Percentiles rank a stretch among this genome's conserved stretches.
Conservation (phyloP, 2,329 filamentous ascomycete genomes). For the Polytolypa hystricis region DNA sequence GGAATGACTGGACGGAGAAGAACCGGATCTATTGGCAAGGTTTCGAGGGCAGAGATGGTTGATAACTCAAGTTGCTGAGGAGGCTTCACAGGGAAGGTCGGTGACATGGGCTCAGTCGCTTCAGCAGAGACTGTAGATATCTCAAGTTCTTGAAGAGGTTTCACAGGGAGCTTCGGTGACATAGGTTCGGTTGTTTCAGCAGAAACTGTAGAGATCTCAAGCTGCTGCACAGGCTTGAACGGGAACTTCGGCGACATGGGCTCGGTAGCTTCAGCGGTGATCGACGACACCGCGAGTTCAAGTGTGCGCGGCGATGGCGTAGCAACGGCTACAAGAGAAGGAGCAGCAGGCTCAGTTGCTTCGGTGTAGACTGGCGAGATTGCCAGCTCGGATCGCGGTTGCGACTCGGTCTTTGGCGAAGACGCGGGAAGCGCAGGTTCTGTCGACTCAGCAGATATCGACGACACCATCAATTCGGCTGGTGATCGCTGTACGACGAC, state of each 20-base stretch:
- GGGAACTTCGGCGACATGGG: conserved; percentile 13
- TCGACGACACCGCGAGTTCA: too few species aligned
- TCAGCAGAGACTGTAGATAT: too few species aligned
- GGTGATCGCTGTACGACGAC: not conserved
- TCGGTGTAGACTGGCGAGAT: conserved; percentile 26
- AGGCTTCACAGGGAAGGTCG: too few species aligned
- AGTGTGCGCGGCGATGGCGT: too few species aligned
- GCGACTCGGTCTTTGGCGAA: too few species aligned
- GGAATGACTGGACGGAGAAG: too few species aligned
- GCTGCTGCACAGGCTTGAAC: conserved; percentile 9
- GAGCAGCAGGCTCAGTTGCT: too few species aligned
- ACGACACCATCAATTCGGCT: conserved; percentile 15
- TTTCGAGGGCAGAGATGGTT: not conserved
- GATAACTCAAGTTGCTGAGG: too few species aligned
- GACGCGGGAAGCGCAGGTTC: conserved; percentile 15
- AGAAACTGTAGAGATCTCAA: conserved; percentile 21
- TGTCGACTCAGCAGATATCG: conserved; percentile 13
- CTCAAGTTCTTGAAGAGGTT: too few species aligned
- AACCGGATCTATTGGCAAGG: not conserved
- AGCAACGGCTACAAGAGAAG: too few species aligned
- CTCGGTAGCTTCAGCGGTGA: conserved; percentile 17
- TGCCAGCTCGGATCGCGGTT: too few species aligned
- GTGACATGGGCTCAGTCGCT: too few species aligned
- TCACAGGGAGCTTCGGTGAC: conserved; percentile 16
- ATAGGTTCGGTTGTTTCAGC: conserved; percentile 14